Base-by-base conservation (phyloP, 2,329 filamentous ascomycete species). In the Lachnellula subtilissima region DNA sequence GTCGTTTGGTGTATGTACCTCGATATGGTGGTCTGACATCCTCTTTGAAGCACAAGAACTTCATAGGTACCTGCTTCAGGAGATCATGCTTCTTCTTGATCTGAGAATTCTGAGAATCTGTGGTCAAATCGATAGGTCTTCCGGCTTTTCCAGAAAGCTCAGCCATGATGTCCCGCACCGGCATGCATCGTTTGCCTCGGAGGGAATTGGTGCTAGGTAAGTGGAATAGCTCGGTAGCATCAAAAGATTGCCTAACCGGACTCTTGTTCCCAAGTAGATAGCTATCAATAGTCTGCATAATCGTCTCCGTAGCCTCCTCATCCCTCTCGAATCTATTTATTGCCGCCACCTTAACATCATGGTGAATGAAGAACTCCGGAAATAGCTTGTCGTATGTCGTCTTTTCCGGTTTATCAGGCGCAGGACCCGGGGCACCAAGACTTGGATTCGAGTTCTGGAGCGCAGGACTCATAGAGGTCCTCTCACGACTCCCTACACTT, bases 291-390 rank as follows among this genome's bases (percentile, higher is more conserved):
- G 77, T 77, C 17, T 62, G 66, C 28, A 75, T 78, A 69, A 81
- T 85, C 50, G 66, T 73, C n/a, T 75, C 67, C 25, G 77, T 74
- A 0, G 82, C 80, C 57, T 83, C 76, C 1, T 78, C 69, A 61
- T 89, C 85, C 69, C 86, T 77, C 40, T 77, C 70, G 28, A 83
- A 83, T 2, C 75, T 76, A 49, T 77, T 74, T 1, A 64, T 63
- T 0, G 79, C 77, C 0, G 91, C 91, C 52, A 97, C 64, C n/a
- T 74, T 81, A 1, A 90, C 88, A 65, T 90, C 81, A 2, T 85
- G 78, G 56, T 90, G 87, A 47, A 94, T 68, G 60, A 88, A 92
- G 70, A 97, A 97, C 0, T 89, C 85, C 35, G 91, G 81, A 66
- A 97, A 97, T 37, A 79, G 76, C 62, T 83, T 85, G 17, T 88